Evolutionary conservation across 306 rosid species (phyloP).

Genomic region (Ochetophila trinervis): DNA sequence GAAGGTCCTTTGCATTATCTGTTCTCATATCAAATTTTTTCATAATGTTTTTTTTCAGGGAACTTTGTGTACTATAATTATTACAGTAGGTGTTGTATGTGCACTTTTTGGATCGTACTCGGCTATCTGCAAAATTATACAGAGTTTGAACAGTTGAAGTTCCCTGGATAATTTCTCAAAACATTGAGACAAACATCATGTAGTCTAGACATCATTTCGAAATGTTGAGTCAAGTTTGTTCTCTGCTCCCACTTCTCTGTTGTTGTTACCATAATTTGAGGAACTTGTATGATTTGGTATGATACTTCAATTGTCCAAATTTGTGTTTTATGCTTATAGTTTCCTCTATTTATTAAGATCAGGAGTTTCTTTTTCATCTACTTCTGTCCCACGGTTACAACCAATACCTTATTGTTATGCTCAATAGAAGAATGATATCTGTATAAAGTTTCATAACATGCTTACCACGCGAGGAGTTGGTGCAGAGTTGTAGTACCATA

Average conservation of each 20-base stretch:
- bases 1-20: background rate
- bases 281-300: background rate
- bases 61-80: slow-evolving; percentile 47
- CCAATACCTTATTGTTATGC: too few species aligned
- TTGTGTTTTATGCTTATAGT: too few species aligned
- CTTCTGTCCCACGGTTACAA: too few species aligned
- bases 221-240: slow-evolving; percentile 19
- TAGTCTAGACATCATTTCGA: background rate
- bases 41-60: slow-evolving; percentile 36
- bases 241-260: background rate
- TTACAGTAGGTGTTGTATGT: slow-evolving; percentile 55
- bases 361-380: too few species aligned
- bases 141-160: slow-evolving; percentile 53
- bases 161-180: background rate
- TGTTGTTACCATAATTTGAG: background rate
- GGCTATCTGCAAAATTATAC: slow-evolving; percentile 54
- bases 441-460: too few species aligned
- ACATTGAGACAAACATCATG: background rate
- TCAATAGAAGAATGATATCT: too few species aligned
- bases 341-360: too few species aligned
- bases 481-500: too few species aligned
- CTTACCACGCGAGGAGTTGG: too few species aligned
- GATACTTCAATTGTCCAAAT: too few species aligned
- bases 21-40: background rate
- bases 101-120: slow-evolving; percentile 72